Base-by-base conservation (phyloP, 129 eudicot species). In the Escallonia herrerae region DNA sequence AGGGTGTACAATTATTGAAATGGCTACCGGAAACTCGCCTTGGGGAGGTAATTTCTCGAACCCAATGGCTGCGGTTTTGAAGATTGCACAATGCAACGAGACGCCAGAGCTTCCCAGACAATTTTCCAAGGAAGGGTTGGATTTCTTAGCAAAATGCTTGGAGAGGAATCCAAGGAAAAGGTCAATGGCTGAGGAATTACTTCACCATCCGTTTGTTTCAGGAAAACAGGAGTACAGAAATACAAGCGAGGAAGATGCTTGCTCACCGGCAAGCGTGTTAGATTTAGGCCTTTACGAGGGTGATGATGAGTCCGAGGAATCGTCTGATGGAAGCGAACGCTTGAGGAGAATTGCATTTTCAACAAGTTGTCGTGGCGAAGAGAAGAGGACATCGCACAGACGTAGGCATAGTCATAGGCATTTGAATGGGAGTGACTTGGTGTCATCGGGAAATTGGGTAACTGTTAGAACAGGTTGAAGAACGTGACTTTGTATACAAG, bases 1-100 rank as follows among this genome's bases (percentile, higher is more conserved):
- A 43, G 96, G 96, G 12, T 89, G 96, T 63, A 78, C 85, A 22
- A 60, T 89, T n/a, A 83, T 89, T 6, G 90, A 89, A 69, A 89
- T 89, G 95, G 90, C 90, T 37, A 83, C 90, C 0, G 94, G 94
- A 3, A 71, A 46, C 15, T 78, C 79, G 22, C 90, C 95, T 0
- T 85, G 95, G 95, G 73, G 79, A 1, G 77, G 72, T 7, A 65
- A 73, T 5, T 58, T 44, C 13, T 66, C 79, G 43, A 80, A 80
- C 55, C 82, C 74, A 11, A 74, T 80, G 85, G 77, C 83, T 12
- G 80, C 82, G 3, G 65, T 89, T 10, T 47, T 86, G 8, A 83
- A 76, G 69, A 86, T 89, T 5, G 90, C 86, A 0, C 53, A 72
- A 4, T 71, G 86, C 64, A 72, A 81, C 22, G 76, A 74, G 58